Evolutionary conservation across 768 basidiomycete species (phyloP).

Genomic region (Lactarius sp.): DNA sequence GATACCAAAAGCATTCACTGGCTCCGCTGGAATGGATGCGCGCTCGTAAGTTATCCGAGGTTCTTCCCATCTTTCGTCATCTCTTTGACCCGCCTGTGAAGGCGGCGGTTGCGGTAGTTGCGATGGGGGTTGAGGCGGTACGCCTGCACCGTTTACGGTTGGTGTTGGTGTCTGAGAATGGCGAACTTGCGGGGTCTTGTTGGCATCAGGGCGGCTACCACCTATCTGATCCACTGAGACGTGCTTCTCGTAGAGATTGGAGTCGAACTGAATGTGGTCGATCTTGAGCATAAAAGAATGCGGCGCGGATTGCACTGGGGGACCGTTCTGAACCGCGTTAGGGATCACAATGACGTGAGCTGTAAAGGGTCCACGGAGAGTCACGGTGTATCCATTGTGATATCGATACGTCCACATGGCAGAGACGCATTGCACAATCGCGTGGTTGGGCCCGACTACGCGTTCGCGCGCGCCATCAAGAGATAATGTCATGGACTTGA

Average conservation of each 20-base stretch:
- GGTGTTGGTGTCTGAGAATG: constrained; percentile 22
- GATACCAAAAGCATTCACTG: constrained; percentile 84
- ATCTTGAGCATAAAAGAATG: constrained; percentile 49
- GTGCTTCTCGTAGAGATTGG: constrained; percentile 66
- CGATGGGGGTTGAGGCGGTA: not conserved
- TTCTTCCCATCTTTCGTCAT: constrained; percentile 59
- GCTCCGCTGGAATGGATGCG: constrained; percentile 71
- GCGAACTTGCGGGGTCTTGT: constrained; percentile 29
- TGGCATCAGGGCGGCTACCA: constrained; percentile 44
- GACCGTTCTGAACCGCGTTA: constrained; percentile 16
- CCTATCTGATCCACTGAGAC: constrained; percentile 60
- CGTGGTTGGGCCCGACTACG: constrained; percentile 40
- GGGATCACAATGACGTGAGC: constrained; percentile 49
- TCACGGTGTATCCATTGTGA: constrained; percentile 72
- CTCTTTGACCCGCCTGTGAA: constrained; percentile 32
- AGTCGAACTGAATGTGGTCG: constrained; percentile 70
- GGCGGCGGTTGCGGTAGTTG: constrained; percentile 16
- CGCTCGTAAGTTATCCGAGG: constrained; percentile 54
- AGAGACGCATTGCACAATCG: constrained; percentile 62
- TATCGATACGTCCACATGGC: constrained; percentile 84
- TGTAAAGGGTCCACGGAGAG: constrained; percentile 67
- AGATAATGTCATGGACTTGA: constrained; percentile 75
- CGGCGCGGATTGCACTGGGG: constrained; percentile 19
- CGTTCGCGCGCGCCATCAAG: constrained; percentile 76
- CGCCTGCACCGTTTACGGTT: constrained; percentile 28